Percentiles rank a stretch among this genome's conserved stretches.
phyloP scores from a whole-genome alignment of 345 rosid species.

The Corchorus capsularis region DNA sequence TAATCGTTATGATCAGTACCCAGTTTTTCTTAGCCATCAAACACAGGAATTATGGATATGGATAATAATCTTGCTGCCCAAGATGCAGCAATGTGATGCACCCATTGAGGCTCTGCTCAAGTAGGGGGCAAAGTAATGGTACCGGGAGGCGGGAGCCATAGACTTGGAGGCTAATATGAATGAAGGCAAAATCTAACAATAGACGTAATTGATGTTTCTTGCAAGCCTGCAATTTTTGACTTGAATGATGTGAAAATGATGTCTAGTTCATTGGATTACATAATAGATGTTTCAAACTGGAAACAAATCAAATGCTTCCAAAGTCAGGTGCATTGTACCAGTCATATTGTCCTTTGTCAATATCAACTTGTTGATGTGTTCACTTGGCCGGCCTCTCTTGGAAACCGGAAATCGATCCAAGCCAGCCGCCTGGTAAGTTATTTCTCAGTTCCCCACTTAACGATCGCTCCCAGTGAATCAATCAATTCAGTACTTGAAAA shows the following conservation, averaged over 20 bases:
- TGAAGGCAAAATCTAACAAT: background rate
- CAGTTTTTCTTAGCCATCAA: no score
- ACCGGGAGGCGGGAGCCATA: no score
- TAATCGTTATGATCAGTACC: background rate
- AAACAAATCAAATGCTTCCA: background rate
- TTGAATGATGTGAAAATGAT: background rate
- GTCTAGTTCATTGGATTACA: background rate
- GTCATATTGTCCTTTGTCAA: background rate
- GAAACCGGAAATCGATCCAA: constrained; percentile 58
- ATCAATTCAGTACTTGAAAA: background rate
- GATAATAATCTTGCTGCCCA: background rate
- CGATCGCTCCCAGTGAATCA: constrained; percentile 33
- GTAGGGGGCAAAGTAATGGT: no score
- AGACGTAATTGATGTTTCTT: no score
- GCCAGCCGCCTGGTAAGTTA: constrained; percentile 67
- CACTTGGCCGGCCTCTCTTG: background rate
- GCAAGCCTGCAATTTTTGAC: background rate
- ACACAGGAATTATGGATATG: background rate
- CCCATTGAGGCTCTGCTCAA: no score
- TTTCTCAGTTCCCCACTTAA: constrained; percentile 57
- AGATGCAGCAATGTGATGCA: no score
- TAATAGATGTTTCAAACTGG: background rate
- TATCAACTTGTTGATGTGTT: background rate
- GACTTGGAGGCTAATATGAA: no score
- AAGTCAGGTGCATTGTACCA: background rate